Base-by-base conservation (phyloP, 1,284 basidiomycete species). In the Naganishia albida region DNA sequence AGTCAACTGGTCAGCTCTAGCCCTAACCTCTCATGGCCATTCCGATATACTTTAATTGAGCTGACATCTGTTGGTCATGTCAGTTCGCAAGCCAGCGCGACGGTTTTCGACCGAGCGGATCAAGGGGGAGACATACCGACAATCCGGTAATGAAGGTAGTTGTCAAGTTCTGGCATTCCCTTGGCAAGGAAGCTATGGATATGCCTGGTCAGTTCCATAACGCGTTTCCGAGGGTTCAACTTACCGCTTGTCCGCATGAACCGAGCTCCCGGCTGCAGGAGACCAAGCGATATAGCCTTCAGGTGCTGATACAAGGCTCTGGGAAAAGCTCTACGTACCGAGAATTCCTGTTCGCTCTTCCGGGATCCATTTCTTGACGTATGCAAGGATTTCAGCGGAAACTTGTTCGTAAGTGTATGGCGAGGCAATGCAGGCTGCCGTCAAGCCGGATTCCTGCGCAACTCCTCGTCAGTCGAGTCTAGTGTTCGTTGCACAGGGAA, bases 141-240 rank as follows among this genome's bases (percentile, higher is more conserved):
- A 48, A 83, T 83, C 18, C 82, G 72, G 68, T 83, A 83, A 26
- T 81, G 81, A 4, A 83, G 73, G 63, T 82, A 81, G 10, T 72
- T 66, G 72, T 77, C 77, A 23, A 80, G 72, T 59, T 80, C 76
- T 4, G 81, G 81, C 78, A 82, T 80, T 53, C 80, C 79, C 25
- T 75, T 72, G 34, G 75, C 67, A 15, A 82, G 71, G 68, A 82
- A 83, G 16, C 75, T 78, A 62, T 23, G n/a, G 23, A 25, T 15
- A 62, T 13, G 34, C 23, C 20, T 34, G 23, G 23, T 44, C 7
- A 43, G 43, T 8, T 42, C 13, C 16, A 18, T 18, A n/a, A 18
- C 20, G 13, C 7, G 23, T 20, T n/a, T 13, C 3, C 52, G 34
- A 44, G n/a, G 38, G 3, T 44, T 15, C 43, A 6, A 2, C 72